A percentile compares a stretch with the other conserved stretches of the same genome.
phyloP scores from a whole-genome alignment of 352 stramenopile species.

The Pythium inflatum region DNA sequence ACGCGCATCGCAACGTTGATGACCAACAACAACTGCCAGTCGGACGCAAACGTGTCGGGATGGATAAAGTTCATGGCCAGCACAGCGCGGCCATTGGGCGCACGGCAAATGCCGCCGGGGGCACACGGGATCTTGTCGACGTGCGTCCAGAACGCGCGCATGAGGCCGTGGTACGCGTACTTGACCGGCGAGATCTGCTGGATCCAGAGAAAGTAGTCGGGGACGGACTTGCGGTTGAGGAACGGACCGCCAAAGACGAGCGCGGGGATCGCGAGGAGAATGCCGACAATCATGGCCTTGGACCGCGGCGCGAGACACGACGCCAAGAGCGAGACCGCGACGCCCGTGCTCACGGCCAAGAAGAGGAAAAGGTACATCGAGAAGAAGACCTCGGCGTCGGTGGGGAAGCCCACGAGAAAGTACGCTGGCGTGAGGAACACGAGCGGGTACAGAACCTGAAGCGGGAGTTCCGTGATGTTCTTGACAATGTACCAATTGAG shows the following conservation, averaged over 20 bases:
- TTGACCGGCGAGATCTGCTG: conserved; percentile 39
- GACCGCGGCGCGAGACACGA: background rate
- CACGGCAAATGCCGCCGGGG: background rate
- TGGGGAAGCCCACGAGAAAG: conserved; percentile 50
- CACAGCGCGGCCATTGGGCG: background rate
- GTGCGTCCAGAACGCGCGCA: conserved; percentile 25
- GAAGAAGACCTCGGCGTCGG: conserved; percentile 39
- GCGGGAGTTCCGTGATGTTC: conserved; percentile 51
- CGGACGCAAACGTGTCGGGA: conserved; percentile 2
- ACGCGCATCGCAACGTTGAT: conserved; percentile 5
- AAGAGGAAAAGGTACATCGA: conserved; percentile 35
- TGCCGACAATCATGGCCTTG: background rate
- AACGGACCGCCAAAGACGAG: conserved; percentile 43
- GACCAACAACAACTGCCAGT: conserved; percentile 10
- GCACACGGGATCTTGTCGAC: conserved; percentile 10
- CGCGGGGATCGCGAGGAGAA: conserved; percentile 27
- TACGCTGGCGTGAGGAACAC: conserved; percentile 45
- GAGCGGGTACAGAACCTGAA: conserved; percentile 52
- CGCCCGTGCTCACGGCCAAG: conserved; percentile 14
- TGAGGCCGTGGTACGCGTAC: conserved; percentile 35
- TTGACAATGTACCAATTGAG: conserved; percentile 50
- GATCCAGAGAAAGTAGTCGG: conserved; percentile 38
- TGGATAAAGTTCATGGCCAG: conserved; percentile 7
- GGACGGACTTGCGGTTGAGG: conserved; percentile 32
- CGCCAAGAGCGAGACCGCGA: conserved; percentile 24